phyloP scores from a whole-genome alignment of 305 asterid species.

The Caryopteris hybrid region DNA sequence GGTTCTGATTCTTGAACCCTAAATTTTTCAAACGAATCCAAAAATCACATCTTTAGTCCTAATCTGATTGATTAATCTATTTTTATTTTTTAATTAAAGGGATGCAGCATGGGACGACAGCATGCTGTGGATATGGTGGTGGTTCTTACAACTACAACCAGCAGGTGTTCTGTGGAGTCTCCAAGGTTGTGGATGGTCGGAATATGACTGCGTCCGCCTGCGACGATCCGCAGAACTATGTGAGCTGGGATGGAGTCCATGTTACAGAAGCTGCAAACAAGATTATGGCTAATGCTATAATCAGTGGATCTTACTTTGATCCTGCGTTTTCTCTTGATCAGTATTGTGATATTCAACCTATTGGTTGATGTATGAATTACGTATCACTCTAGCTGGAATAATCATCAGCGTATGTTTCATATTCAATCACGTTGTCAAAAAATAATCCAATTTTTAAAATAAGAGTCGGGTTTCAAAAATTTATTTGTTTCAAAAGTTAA shows the following conservation, averaged over 20 bases:
- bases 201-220: constrained; percentile 34
- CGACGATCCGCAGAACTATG: constrained; percentile 44
- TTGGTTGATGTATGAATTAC: constrained; percentile 21
- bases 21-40: background rate
- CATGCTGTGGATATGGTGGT: constrained; percentile 58
- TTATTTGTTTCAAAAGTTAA: too few relatives aligned
- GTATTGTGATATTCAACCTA: constrained; percentile 38
- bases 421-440: too few relatives aligned
- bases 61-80: background rate
- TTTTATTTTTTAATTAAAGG: constrained; percentile 16
- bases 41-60: too few relatives aligned
- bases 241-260: constrained; percentile 57
- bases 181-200: constrained; percentile 24
- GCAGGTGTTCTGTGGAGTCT: constrained; percentile 33
- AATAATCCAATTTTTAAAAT: too few relatives aligned
- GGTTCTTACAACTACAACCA: constrained; percentile 37
- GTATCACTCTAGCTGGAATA: background rate
- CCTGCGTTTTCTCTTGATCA: constrained; percentile 34
- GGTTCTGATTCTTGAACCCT: background rate
- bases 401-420: background rate
- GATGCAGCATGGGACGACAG: constrained; percentile 34
- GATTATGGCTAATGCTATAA: constrained; percentile 24
- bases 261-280: constrained; percentile 41
- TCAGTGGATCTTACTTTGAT: constrained; percentile 30
- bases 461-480: too few relatives aligned